Evolutionary conservation across 2,329 filamentous ascomycete species (phyloP), one percentile per base, ranked within the genome.

Genomic region (Lasiodiplodia theobromae): DNA sequence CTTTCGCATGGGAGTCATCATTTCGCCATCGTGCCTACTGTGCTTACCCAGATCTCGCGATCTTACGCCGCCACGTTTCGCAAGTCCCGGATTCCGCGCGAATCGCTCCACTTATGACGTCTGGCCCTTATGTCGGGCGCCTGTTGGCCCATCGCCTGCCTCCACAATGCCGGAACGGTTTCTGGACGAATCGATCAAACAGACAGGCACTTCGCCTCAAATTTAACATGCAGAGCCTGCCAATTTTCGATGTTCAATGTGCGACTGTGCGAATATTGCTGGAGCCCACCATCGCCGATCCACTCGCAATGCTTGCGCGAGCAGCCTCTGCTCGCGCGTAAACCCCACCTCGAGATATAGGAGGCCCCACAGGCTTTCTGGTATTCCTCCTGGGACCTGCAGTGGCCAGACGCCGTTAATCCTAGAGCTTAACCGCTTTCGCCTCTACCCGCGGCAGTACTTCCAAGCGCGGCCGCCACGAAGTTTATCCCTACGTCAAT

Each of bases 401-500:
- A 31, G 25, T 18, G 14, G 38, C 47, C n/a, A 6, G 31, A 28
- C 18, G 8, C 11, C 18, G 40, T 14, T 49, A 18, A 10, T 34
- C 18, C 10, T 23, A 11, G 12, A 3, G 18, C 40, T 63, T 63
- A 12, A 25, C 58, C 23, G 5, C 23, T 34, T 47, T 51, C 40
- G 40, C 40, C 28, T 49, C 38, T 62, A n/a, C 38, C 25, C 57
- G 40, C 57, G 57, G 38, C 25, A 2, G 5, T 34, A 34, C 16
- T 49, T 63, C 58, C 44, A 63, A 18, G 25, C 49, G 58, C 49
- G 25, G 44, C 16, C 14, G 14, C 40, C 10, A 16, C n/a, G 16
- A 14, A 63, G 40, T 18, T 51, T 51, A 63, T 63, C 58, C 58
- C 16, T 63, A 63, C 58, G 16, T 63, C 25, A 51, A 63, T 11